Evolutionary conservation across 2,329 filamentous ascomycete species (phyloP).

Genomic region (Fusarium sp.): DNA sequence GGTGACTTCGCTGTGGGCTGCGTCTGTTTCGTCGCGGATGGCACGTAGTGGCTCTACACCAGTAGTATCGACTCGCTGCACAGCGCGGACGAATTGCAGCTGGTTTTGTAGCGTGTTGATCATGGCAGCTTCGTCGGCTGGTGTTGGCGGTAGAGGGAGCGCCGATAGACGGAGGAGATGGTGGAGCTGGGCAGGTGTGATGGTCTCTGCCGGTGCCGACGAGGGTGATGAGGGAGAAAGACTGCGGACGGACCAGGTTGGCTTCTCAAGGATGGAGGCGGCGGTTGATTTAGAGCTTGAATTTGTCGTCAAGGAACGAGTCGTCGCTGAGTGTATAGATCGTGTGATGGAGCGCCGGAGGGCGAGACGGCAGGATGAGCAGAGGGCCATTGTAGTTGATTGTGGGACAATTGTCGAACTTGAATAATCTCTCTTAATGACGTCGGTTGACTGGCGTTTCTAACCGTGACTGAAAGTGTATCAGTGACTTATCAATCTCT

Average conservation of each 20-base stretch:
- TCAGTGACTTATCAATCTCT: background rate
- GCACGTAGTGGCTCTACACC: conserved; percentile 79
- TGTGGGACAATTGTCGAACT: background rate
- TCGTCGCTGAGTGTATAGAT: background rate
- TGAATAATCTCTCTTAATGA: background rate
- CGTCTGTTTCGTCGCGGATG: conserved; percentile 83
- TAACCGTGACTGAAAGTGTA: background rate
- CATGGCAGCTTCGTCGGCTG: conserved; percentile 76
- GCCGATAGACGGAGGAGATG: conserved; percentile 92
- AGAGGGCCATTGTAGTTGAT: conserved; percentile 45
- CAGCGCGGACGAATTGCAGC: conserved; percentile 88
- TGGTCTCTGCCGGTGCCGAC: conserved; percentile 51
- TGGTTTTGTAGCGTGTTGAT: conserved; percentile 82
- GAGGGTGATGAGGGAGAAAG: conserved; percentile 67
- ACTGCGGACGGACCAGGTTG: conserved; percentile 86
- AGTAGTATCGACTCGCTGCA: conserved; percentile 82
- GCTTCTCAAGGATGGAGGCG: conserved; percentile 70
- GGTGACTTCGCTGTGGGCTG: conserved; percentile 69
- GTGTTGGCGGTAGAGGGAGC: conserved; percentile 76
- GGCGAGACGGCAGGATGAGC: conserved; percentile 47
- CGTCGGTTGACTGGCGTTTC: background rate
- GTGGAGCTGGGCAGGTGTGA: conserved; percentile 77
- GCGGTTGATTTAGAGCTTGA: conserved; percentile 28
- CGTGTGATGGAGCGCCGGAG: conserved; percentile 36
- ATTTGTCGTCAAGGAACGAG: conserved; percentile 9